phyloP scores from a whole-genome alignment of 2,329 filamentous ascomycete species.

The Phyllachora maydis region DNA sequence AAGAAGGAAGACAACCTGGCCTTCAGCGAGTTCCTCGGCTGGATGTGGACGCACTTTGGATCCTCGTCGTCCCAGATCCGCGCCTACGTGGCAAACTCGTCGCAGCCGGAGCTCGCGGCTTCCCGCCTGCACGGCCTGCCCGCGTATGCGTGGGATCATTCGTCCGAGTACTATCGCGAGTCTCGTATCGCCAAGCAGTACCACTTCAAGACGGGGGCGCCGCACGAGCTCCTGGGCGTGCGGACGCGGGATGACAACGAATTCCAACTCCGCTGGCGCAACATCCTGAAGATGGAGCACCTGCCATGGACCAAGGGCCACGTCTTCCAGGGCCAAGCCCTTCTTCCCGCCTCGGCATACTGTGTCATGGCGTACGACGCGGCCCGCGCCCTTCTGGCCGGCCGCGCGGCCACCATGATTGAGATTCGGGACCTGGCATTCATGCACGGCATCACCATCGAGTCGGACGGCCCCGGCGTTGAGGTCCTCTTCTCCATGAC shows the following conservation, averaged over 20 bases:
- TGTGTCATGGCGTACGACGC: constrained; percentile 24
- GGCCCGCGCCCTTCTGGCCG: constrained; percentile 9
- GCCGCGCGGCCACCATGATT: constrained; percentile 8
- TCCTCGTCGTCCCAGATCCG: constrained; percentile 5
- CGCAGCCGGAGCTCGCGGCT: constrained; percentile 5
- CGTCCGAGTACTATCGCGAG: constrained; percentile 18
- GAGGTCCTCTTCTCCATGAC: constrained; percentile 16
- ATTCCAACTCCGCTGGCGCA: constrained; percentile 17
- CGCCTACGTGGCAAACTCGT: constrained; percentile 7
- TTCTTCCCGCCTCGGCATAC: constrained; percentile 25
- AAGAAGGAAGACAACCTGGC: constrained; percentile 10
- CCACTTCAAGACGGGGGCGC: constrained; percentile 12
- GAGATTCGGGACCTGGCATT: constrained; percentile 13
- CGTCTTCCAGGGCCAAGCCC: constrained; percentile 18
- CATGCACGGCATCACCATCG: constrained; percentile 11
- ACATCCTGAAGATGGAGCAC: constrained; percentile 15
- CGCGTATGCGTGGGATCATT: constrained; percentile 26
- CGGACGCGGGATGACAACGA: constrained; percentile 16
- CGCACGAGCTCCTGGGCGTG: constrained; percentile 16
- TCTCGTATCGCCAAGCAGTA: constrained; percentile 17
- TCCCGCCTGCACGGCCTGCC: constrained; percentile 12
- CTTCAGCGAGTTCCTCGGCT: constrained; percentile 13
- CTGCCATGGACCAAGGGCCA: constrained; percentile 20
- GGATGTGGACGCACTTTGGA: constrained; percentile 12
- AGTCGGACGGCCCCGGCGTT: constrained; percentile 11